A percentile compares a stretch with the other conserved stretches of the same genome.
These are phyloP conservation scores for Setomelanomma holmii DNA, from an alignment of 2,329 filamentous ascomycete species.

Conservation along the genomic window DNA sequence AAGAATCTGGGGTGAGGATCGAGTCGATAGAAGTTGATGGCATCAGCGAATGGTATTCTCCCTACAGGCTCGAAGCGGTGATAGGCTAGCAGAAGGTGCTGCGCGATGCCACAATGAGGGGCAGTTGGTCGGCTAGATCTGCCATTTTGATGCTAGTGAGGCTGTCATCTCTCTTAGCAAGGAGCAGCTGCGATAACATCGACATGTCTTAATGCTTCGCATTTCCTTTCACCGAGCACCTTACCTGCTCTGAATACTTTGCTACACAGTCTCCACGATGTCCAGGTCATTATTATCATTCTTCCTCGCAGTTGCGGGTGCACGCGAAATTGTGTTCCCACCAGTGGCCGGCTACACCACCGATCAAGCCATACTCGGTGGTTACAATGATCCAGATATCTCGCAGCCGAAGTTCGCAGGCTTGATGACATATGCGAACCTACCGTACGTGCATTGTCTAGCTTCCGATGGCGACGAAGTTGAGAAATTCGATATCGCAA, in stretches of 20 bases:
- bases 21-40: too few species aligned
- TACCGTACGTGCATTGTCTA: slow-evolving; percentile 58
- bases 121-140: slow-evolving; percentile 17
- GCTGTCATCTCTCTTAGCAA: slow-evolving; percentile 6
- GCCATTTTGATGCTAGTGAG: slow-evolving; percentile 10
- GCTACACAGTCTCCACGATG: neutral
- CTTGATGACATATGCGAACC: slow-evolving; percentile 56
- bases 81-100: neutral
- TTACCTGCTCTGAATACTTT: too few species aligned
- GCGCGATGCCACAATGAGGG: slow-evolving; percentile 4
- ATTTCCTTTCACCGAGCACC: too few species aligned
- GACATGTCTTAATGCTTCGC: slow-evolving; percentile 2
- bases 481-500: slow-evolving; percentile 57
- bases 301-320: slow-evolving; percentile 4
- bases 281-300: neutral
- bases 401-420: slow-evolving; percentile 49
- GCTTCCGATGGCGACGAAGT: slow-evolving; percentile 43
- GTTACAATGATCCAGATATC: slow-evolving; percentile 32
- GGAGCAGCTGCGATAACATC: slow-evolving; percentile 1
- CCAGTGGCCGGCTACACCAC: slow-evolving; percentile 45
- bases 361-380: slow-evolving; percentile 37
- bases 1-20: too few species aligned
- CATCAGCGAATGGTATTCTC: too few species aligned
- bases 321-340: slow-evolving; percentile 55
- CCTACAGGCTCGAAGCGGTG: neutral